Evolutionary conservation across 2,329 filamentous ascomycete species (phyloP).

Genomic region (Dactylellina sp.): DNA sequence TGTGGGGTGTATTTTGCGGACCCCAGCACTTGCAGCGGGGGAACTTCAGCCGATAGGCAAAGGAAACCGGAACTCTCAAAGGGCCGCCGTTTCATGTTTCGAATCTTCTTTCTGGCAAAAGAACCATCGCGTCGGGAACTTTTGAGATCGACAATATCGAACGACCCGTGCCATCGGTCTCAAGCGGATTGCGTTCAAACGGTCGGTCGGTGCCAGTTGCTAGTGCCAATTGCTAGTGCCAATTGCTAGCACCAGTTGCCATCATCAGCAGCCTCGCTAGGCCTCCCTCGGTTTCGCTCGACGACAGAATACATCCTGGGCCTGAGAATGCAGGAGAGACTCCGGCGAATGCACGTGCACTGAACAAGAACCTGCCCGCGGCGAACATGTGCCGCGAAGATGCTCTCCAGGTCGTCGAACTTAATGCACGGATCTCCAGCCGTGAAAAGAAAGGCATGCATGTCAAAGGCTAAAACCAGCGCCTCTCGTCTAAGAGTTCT

Average conservation of each 20-base stretch:
- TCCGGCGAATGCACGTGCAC: not conserved
- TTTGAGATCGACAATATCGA: slow-evolving; percentile 40
- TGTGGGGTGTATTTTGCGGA: slow-evolving; percentile 1
- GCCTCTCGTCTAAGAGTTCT: slow-evolving; percentile 55
- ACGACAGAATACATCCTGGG: too few species aligned
- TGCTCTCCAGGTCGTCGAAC: slow-evolving; percentile 13
- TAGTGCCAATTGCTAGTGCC: too few species aligned
- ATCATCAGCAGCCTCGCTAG: too few species aligned
- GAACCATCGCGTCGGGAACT: slow-evolving; percentile 42
- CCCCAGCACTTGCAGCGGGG: slow-evolving; percentile 35
- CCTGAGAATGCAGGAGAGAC: too few species aligned
- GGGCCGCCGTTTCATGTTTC: slow-evolving; percentile 30
- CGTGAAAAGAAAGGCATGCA: slow-evolving; percentile 36
- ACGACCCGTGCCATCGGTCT: slow-evolving; percentile 43
- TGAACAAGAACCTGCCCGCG: not conserved
- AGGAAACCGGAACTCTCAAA: slow-evolving; percentile 44
- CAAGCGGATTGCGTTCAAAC: not conserved
- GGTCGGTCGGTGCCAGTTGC: too few species aligned
- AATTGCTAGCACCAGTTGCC: too few species aligned
- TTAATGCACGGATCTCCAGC: slow-evolving; percentile 52
- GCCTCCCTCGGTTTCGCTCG: not conserved
- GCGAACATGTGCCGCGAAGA: slow-evolving; percentile 9
- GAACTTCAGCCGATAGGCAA: slow-evolving; percentile 53
- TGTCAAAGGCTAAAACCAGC: slow-evolving; percentile 50
- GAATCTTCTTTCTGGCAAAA: slow-evolving; percentile 40